phyloP scores from a whole-genome alignment of 257 asterid species.

The Datura wrightii region DNA sequence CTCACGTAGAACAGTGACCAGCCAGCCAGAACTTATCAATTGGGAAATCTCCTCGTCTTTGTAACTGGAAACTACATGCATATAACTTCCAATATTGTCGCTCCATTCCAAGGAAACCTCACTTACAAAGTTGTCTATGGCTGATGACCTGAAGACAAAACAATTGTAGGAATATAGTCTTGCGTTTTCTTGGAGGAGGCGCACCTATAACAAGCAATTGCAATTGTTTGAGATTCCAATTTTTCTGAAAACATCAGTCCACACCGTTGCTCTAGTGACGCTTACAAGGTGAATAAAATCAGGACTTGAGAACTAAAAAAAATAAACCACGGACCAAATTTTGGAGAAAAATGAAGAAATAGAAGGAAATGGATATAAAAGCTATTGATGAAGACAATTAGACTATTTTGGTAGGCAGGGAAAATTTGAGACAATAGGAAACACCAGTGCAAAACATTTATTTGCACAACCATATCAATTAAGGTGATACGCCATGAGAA shows the following conservation, averaged over 20 bases:
- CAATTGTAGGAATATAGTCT: conserved; percentile 48
- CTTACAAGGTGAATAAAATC: not conserved
- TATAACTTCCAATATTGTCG: conserved; percentile 47
- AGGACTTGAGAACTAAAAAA: not conserved
- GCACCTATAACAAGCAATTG: conserved; percentile 50
- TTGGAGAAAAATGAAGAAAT: conserved; percentile 10
- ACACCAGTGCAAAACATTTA: not conserved
- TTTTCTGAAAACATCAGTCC: conserved; percentile 27
- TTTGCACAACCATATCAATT: conserved; percentile 14
- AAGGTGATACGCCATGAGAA: not conserved
- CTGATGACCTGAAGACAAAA: conserved; percentile 51
- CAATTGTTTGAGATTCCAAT: conserved; percentile 29
- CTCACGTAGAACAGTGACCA: conserved; percentile 70
- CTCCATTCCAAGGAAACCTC: conserved; percentile 61
- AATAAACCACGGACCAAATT: not conserved
- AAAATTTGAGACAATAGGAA: conserved; percentile 4
- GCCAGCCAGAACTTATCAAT: conserved; percentile 53
- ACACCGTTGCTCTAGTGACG: not conserved
- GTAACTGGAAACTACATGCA: conserved; percentile 61
- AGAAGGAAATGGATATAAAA: conserved; percentile 13
- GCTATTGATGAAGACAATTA: conserved; percentile 6
- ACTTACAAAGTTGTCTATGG: conserved; percentile 50
- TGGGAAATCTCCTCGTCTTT: conserved; percentile 44
- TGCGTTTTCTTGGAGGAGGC: conserved; percentile 64
- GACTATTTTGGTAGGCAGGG: not conserved